These are phyloP conservation scores for Tephrocybe rancida DNA, from an alignment of 768 basidiomycete genomes.

Conservation along the genomic window DNA sequence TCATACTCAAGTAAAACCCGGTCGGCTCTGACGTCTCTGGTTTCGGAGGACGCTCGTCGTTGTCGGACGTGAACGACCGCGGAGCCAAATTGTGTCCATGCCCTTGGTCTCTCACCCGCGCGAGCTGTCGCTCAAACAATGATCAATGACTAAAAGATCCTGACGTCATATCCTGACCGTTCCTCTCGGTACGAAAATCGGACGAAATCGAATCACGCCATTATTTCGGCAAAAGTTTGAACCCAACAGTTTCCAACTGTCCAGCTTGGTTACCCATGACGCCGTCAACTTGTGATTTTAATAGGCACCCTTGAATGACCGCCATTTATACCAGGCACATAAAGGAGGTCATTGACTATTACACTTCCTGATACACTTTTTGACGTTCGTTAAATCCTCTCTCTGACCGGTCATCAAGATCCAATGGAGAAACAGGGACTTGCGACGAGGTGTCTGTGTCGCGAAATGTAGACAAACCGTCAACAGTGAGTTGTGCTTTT, in stretches of 20 bases:
- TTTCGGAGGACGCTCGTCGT: neutral
- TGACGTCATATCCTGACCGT: conserved; percentile 15
- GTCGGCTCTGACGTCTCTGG: conserved; percentile 6
- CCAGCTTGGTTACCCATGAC: conserved; percentile 3
- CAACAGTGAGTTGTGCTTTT: too few species aligned
- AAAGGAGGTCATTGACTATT: conserved; percentile 4
- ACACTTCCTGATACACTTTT: conserved; percentile 15
- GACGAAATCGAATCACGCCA: conserved; percentile 1
- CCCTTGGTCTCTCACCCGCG: neutral
- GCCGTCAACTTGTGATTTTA: conserved; percentile 3
- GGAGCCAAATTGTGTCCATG: conserved; percentile 4
- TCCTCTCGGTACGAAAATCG: conserved; percentile 1
- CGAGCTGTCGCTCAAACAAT: neutral
- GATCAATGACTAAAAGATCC: neutral
- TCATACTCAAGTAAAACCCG: conserved; percentile 10
- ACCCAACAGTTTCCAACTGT: neutral
- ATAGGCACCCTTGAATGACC: conserved; percentile 1
- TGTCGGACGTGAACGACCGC: conserved; percentile 10
- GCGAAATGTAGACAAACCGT: too few species aligned
- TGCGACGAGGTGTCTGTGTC: too few species aligned
- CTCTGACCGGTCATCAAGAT: neutral
- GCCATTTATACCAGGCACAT: conserved; percentile 13
- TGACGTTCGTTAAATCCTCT: neutral
- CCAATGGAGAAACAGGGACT: too few species aligned
- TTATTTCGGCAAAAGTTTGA: conserved; percentile 15